A percentile compares a stretch with the other conserved stretches of the same genome.
These are phyloP conservation scores for Bidens hawaiensis DNA, from an alignment of 140 eudicot genomes.

Conservation along the genomic window DNA sequence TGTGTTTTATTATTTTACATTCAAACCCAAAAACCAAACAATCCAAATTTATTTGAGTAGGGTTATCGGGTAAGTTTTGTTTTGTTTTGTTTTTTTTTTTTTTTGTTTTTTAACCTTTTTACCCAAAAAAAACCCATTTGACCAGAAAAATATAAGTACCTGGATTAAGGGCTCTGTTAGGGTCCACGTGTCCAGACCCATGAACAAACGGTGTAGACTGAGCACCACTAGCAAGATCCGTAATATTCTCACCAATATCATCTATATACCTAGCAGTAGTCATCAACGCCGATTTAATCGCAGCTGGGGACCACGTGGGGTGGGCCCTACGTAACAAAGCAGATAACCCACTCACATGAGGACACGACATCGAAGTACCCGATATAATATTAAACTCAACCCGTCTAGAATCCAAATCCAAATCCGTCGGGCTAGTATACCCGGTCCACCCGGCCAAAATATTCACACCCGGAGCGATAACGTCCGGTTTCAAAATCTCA, in stretches of 20 bases:
- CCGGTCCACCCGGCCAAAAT: constrained; percentile 97
- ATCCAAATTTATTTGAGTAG: too few relatives aligned
- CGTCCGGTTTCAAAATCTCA: constrained; percentile 93
- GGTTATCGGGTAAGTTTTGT: too few relatives aligned
- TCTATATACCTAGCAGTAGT: constrained; percentile 73
- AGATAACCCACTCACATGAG: constrained; percentile 91
- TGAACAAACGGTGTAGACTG: constrained; percentile 83
- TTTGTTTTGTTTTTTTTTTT: too few relatives aligned
- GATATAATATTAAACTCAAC: constrained; percentile 83
- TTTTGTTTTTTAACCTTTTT: too few relatives aligned
- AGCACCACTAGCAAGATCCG: constrained; percentile 81
- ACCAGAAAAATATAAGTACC: too few relatives aligned
- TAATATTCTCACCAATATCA: constrained; percentile 53
- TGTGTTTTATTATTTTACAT: too few relatives aligned
- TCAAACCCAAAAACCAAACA: too few relatives aligned
- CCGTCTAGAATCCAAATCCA: constrained; percentile 62
- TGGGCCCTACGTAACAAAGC: constrained; percentile 74
- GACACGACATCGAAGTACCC: constrained; percentile 98
- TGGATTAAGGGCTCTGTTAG: constrained; percentile 72
- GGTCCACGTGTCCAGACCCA: constrained; percentile 97
- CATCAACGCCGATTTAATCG: constrained; percentile 87
- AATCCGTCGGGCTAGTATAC: constrained; percentile 59
- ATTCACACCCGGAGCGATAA: constrained; percentile 90
- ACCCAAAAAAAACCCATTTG: too few relatives aligned
- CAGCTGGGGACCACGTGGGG: constrained; percentile 80